Evolutionary conservation across 148 eudicot genomes (phyloP), one percentile per base, ranked within the genome.

Genomic region (Spergularia bocconei): DNA sequence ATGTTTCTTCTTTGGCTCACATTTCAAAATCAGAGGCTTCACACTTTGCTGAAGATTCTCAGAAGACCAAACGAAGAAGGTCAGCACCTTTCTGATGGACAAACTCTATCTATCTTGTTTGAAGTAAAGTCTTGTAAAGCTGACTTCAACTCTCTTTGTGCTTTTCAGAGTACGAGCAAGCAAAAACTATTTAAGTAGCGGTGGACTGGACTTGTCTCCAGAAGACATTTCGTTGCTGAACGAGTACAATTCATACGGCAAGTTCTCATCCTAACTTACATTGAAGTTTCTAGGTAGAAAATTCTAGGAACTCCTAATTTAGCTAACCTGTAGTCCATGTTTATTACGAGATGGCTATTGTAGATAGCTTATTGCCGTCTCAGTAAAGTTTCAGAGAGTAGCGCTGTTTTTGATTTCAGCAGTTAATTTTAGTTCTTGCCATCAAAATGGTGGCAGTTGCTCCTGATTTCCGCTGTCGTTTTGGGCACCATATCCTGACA

Each of bases 11-110:
- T 25, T 82, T 94, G 84, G 84, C 93, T 80, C 96, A 83, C 68
- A 94, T 94, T 67, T 91, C 93, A 60, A 87, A 85, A 80, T 86
- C 79, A 67, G 98, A 92, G 85, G 74, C 86, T 75, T 83, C 81
- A 44, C 97, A 90, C 59, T 76, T 89, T 66, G 87, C 93, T 64
- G 84, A 84, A 74, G 82, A 72, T 80, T 51, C 77, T 58, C 84
- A 80, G 29, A 85, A 77, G 38, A 79, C 83, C 19, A 86, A 75
- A 61, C 84, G 87, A 71, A 82, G 91, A 84, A 88, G 96, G 97
- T 85, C 74, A 78, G 78, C 74, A 57, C 39, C 41, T 44, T 25
- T 61, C 36, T 53, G 33, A 55, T 19, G 11, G 38, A 36, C 9
- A 38, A 47, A 25, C 67, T 36, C 54, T 25, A 33, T 51, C 60